A percentile compares a stretch with the other conserved stretches of the same genome.
These are phyloP conservation scores for Suillus plorans DNA, from an alignment of 768 basidiomycete species.

Conservation along the genomic window DNA sequence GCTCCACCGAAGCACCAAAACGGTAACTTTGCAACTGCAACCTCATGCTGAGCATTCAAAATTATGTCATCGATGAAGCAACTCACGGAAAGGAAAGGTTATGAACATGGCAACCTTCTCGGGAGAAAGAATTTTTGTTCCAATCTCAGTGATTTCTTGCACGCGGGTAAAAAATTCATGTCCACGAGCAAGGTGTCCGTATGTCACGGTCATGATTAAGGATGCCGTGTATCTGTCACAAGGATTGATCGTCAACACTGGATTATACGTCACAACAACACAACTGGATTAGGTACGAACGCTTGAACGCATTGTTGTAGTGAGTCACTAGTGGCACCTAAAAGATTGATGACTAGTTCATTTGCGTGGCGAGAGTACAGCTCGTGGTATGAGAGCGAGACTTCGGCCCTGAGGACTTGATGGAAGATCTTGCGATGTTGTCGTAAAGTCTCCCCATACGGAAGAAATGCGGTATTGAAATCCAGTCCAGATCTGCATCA, in stretches of 20 bases:
- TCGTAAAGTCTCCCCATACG: slow-evolving; percentile 14
- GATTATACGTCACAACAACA: not conserved
- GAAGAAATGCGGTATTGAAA: slow-evolving; percentile 13
- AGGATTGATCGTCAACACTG: not conserved
- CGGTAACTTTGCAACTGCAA: not conserved
- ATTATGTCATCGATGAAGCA: not conserved
- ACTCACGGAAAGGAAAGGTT: slow-evolving; percentile 9
- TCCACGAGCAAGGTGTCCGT: not conserved
- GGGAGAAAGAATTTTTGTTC: not conserved
- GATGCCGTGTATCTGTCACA: slow-evolving; percentile 1
- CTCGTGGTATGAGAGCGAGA: slow-evolving; percentile 3
- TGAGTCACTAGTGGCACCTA: not conserved
- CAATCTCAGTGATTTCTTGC: not conserved
- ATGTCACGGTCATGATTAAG: not conserved
- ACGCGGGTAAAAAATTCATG: not conserved
- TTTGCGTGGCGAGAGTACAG: not conserved
- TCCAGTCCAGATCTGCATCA: slow-evolving; percentile 8
- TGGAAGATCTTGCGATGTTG: slow-evolving; percentile 13
- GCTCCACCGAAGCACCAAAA: not conserved
- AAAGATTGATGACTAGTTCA: slow-evolving; percentile 3
- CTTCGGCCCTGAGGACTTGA: slow-evolving; percentile 9
- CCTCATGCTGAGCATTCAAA: not conserved
- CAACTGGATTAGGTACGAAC: not conserved
- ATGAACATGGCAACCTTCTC: slow-evolving; percentile 1
- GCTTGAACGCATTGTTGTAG: slow-evolving; percentile 16